phyloP scores from a whole-genome alignment of 768 basidiomycete species.

The Lentinula lateritia region DNA sequence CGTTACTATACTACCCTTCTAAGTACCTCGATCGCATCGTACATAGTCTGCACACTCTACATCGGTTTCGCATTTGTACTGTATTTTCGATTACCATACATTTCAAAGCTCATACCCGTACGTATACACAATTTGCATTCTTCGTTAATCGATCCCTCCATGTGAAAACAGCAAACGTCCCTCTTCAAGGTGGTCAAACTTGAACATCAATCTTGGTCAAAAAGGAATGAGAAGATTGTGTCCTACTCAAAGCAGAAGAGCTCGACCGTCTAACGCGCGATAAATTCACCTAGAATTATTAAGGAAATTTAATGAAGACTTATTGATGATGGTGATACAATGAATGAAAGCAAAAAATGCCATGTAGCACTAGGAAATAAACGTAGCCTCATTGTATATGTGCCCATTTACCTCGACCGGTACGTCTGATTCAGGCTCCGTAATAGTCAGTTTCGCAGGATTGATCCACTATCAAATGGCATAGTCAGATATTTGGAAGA shows the following conservation, averaged over 20 bases:
- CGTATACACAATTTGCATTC: neutral
- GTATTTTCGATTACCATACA: neutral
- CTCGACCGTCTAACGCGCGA: too few relatives aligned
- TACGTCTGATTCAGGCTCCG: slow-evolving; percentile 33
- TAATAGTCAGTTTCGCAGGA: slow-evolving; percentile 36
- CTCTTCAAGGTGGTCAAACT: too few relatives aligned
- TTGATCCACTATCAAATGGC: slow-evolving; percentile 37
- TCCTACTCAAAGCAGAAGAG: too few relatives aligned
- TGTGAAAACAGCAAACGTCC: too few relatives aligned
- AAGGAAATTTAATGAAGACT: too few relatives aligned
- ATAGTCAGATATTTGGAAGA: neutral
- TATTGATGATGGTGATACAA: too few relatives aligned
- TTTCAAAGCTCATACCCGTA: neutral
- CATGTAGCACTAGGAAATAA: slow-evolving; percentile 52
- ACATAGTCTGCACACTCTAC: neutral
- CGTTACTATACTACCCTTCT: neutral
- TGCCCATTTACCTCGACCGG: slow-evolving; percentile 55
- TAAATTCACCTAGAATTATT: neutral
- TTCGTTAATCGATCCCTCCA: neutral
- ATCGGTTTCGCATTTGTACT: neutral
- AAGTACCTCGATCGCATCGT: neutral
- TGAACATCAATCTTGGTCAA: too few relatives aligned
- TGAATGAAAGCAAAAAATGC: too few relatives aligned
- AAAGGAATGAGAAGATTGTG: too few relatives aligned
- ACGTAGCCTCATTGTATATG: slow-evolving; percentile 88